Percentiles rank a stretch among this genome's conserved stretches.
Evolutionary conservation across 1,139 yeast species (phyloP).

Genomic region (Magnusiomyces paraingens): DNA sequence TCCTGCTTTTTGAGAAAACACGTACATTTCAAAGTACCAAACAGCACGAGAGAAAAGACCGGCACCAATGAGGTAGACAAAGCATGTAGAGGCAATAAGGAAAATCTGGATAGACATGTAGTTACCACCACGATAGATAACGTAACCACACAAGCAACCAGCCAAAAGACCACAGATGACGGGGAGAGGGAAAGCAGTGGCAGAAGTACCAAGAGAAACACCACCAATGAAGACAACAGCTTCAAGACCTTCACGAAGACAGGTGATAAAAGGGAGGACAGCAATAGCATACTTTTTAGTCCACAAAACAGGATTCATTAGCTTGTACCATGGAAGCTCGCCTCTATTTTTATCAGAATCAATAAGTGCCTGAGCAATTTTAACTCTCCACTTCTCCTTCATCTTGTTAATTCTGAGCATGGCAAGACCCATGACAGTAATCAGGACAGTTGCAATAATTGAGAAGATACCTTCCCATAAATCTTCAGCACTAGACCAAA

Average conservation of each 20-base stretch:
- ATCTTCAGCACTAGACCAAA: constrained; percentile 84
- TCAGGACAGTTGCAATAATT: constrained; percentile 73
- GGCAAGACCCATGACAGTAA: constrained; percentile 86
- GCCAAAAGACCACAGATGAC: constrained; percentile 63
- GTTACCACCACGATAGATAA: constrained; percentile 73
- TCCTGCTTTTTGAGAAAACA: constrained; percentile 63
- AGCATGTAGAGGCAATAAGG: constrained; percentile 74
- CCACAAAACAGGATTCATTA: constrained; percentile 34
- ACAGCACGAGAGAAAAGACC: constrained; percentile 86
- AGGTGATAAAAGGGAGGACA: constrained; percentile 69
- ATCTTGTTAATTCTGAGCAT: constrained; percentile 85
- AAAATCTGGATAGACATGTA: constrained; percentile 72
- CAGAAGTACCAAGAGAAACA: constrained; percentile 70
- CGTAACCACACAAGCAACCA: constrained; percentile 60
- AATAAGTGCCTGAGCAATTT: constrained; percentile 69
- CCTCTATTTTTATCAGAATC: constrained; percentile 36
- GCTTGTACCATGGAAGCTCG: constrained; percentile 25
- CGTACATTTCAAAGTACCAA: constrained; percentile 80
- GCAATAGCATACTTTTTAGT: constrained; percentile 64
- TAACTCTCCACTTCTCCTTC: constrained; percentile 88
- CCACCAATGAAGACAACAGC: constrained; percentile 88
- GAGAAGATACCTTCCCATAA: constrained; percentile 90
- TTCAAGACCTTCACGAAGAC: constrained; percentile 82
- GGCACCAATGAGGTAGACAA: constrained; percentile 79
- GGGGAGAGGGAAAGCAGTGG: constrained; percentile 76